Evolutionary conservation across 106 monocot species (phyloP).

Genomic region (Vanilla planifolia): DNA sequence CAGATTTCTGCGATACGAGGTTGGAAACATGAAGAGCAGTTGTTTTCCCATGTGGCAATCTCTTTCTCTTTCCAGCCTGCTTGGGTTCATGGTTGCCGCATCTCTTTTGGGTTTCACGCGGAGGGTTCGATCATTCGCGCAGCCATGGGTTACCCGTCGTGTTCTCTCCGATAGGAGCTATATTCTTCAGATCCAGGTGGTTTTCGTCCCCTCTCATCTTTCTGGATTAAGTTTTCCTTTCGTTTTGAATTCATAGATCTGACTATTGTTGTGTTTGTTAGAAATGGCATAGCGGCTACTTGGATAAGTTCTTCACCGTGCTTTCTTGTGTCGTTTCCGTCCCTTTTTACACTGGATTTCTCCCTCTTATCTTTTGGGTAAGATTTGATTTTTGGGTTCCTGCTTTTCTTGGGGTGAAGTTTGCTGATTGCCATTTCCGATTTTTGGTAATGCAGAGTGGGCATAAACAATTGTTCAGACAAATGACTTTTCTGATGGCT

Average conservation of each 20-base stretch:
- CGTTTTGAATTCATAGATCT: not conserved
- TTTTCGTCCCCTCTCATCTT: not conserved
- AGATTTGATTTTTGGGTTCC: not conserved
- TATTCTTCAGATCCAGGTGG: conserved; percentile 67
- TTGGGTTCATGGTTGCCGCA: conserved; percentile 45
- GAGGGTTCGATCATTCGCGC: conserved; percentile 45
- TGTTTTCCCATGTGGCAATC: conserved; percentile 50
- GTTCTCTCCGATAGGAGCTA: conserved; percentile 39
- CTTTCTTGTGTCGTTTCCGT: conserved; percentile 86
- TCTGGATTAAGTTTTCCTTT: not conserved
- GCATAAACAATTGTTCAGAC: conserved; percentile 72
- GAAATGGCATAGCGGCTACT: conserved; percentile 36
- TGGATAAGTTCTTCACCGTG: conserved; percentile 74
- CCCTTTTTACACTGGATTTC: conserved; percentile 91
- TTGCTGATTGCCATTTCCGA: conserved; percentile 4
- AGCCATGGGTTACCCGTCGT: conserved; percentile 69
- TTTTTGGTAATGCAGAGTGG: conserved; percentile 56
- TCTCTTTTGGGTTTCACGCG: conserved; percentile 47
- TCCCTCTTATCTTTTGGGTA: conserved; percentile 96
- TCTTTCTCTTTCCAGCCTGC: conserved; percentile 26
- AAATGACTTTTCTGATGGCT: conserved; percentile 77
- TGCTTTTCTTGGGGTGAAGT: not conserved
- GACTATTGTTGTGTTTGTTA: conserved; percentile 12
- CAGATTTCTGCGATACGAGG: too few species aligned
- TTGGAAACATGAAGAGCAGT: conserved; percentile 9